Base-by-base conservation (phyloP, 805 yeast species). In the Monosporozyma aquatica region DNA sequence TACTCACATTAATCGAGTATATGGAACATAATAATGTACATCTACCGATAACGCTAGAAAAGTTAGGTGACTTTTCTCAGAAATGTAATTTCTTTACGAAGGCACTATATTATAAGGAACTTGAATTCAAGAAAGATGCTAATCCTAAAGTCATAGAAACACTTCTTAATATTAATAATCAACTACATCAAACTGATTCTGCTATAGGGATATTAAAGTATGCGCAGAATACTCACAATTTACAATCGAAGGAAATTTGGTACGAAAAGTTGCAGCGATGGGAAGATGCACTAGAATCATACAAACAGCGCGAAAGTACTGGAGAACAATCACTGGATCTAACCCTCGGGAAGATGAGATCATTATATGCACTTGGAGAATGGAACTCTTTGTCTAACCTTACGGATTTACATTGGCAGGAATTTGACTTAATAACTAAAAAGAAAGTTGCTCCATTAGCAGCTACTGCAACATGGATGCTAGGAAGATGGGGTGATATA, bases 391-490 rank as follows among this genome's bases (percentile, higher is more conserved):
- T 94, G 20, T 80, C 94, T 9, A 83, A 82, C 46, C 66, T 92
- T 43, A 95, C 97, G 0, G 81, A 79, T 51, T 80, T 78, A 34
- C 87, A 85, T 56, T 92, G 99, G 99, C 69, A 67, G 15, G 68
- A 71, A 24, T 75, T 95, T 0, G 70, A 85, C 1, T 71, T 79
- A 23, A 95, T 87, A 14, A 76, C 78, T 30, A 75, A 80, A 51
- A 70, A 95, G 43, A 76, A 81, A 5, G 87, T 92, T 52, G 98
- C 98, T 1, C 97, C 98, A 1, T 67, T 94, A 42, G 98, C 97
- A 0, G 98, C 98, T 0, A 97, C 97, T 2, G 97, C 98, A 1
- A 87, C 97, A 1, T 92, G 98, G 98, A 97, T 97, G 13, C 68
- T 94, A 33, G 90, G 90, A 2, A 92, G 86, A 56, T 94, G 98